Evolutionary conservation across 2,329 filamentous ascomycete species (phyloP).

Genomic region (Colletotrichum falcatum): DNA sequence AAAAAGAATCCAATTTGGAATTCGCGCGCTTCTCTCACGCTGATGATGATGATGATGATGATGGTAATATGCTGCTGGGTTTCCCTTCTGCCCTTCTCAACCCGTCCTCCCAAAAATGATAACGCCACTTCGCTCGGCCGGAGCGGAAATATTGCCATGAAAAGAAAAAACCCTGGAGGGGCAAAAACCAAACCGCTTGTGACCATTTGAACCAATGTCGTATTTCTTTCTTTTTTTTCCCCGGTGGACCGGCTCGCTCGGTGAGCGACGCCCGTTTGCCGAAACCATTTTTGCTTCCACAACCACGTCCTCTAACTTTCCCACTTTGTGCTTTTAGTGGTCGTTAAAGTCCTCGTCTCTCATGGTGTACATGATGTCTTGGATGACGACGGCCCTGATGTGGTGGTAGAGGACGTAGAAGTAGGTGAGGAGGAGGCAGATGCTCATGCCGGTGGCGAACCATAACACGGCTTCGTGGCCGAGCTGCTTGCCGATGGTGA

Average conservation of each 20-base stretch:
- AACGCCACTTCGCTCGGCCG: conserved; percentile 26
- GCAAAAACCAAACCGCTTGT: not conserved
- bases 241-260: not conserved
- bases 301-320: too few species aligned
- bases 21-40: conserved; percentile 30
- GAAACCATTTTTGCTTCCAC: not conserved
- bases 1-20: conserved; percentile 18
- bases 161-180: too few species aligned
- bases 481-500: conserved; percentile 64
- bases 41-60: conserved; percentile 12
- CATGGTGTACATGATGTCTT: conserved; percentile 68
- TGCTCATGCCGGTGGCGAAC: conserved; percentile 63
- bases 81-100: not conserved
- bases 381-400: conserved; percentile 60
- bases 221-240: not conserved
- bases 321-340: conserved; percentile 13
- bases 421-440: conserved; percentile 57
- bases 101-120: not conserved
- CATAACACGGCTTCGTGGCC: conserved; percentile 59
- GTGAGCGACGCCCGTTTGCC: not conserved
- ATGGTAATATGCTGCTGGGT: conserved; percentile 18
- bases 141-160: conserved; percentile 26
- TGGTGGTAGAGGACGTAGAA: conserved; percentile 58
- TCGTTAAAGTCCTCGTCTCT: conserved; percentile 60
- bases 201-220: not conserved